Conservation (phyloP, 2,329 filamentous ascomycete species). For the Xylariaceae sp. region DNA sequence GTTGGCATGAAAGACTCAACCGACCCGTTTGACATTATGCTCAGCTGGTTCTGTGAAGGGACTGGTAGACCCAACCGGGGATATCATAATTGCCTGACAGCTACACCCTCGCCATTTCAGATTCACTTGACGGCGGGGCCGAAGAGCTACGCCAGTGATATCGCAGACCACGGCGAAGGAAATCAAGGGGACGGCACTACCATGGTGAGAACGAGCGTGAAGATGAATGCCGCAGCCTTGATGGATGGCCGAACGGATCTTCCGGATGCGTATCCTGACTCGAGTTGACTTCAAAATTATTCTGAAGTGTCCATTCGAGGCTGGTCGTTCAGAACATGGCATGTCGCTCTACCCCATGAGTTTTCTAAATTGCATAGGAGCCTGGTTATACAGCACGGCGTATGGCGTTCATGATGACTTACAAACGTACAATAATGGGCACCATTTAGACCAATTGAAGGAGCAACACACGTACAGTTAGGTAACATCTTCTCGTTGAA, state of each 20-base stretch:
- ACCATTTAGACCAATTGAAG: no score
- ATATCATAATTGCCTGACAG: conserved; percentile 39
- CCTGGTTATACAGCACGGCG: no score
- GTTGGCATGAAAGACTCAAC: conserved; percentile 41
- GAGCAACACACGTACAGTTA: no score
- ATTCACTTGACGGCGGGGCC: conserved; percentile 42
- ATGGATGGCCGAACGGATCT: conserved; percentile 33
- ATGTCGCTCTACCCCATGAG: no score
- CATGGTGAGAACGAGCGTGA: conserved; percentile 40
- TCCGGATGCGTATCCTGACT: conserved; percentile 30
- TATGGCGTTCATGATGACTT: no score
- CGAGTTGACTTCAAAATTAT: neutral
- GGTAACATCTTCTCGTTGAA: no score
- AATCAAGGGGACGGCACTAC: conserved; percentile 33
- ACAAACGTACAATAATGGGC: no score
- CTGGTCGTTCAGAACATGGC: no score
- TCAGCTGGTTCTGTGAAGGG: conserved; percentile 47
- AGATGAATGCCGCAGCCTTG: conserved; percentile 40
- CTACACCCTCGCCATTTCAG: conserved; percentile 45
- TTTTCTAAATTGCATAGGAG: no score
- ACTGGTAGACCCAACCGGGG: conserved; percentile 26
- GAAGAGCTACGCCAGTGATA: conserved; percentile 35
- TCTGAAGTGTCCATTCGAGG: no score
- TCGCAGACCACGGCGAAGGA: conserved; percentile 32
- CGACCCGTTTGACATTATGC: conserved; percentile 42